A percentile compares a stretch with the other conserved stretches of the same genome.
phyloP scores from a whole-genome alignment of 805 yeast genomes.

The Metschnikowia corniflorae region DNA sequence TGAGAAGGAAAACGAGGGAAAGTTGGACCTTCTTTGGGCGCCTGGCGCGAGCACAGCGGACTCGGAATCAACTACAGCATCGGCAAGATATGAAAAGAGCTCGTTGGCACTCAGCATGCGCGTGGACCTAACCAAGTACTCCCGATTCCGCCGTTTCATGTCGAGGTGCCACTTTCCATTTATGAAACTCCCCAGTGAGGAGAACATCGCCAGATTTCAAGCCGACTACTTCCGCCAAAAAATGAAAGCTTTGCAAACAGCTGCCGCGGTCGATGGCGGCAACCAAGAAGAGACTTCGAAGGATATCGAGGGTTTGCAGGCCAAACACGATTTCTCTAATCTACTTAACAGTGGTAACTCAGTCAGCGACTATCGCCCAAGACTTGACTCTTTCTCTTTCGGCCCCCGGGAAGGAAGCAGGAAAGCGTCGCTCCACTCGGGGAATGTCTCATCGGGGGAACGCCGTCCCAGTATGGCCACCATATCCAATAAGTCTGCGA shows the following conservation, averaged over 20 bases:
- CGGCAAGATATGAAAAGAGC: slow-evolving; percentile 23
- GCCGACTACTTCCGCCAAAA: slow-evolving; percentile 12
- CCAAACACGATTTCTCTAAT: slow-evolving; percentile 37
- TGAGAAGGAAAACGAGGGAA: slow-evolving; percentile 30
- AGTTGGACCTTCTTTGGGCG: slow-evolving; percentile 20
- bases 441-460: slow-evolving; percentile 5
- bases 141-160: slow-evolving; percentile 39
- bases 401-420: slow-evolving; percentile 7
- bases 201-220: slow-evolving; percentile 24
- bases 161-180: slow-evolving; percentile 41
- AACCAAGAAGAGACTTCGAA: not conserved
- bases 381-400: slow-evolving; percentile 31
- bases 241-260: slow-evolving; percentile 1
- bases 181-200: slow-evolving; percentile 41
- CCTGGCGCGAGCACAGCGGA: slow-evolving; percentile 12
- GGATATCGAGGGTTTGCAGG: slow-evolving; percentile 14
- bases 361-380: slow-evolving; percentile 28
- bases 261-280: not conserved
- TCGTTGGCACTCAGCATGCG: slow-evolving; percentile 29
- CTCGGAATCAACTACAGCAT: slow-evolving; percentile 24
- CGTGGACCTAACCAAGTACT: slow-evolving; percentile 28
- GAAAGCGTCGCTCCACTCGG: slow-evolving; percentile 5
- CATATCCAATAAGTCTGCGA: slow-evolving; percentile 13
- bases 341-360: slow-evolving; percentile 28
- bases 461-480: slow-evolving; percentile 16